Percentiles rank a stretch among this genome's conserved stretches.
These are phyloP conservation scores for Suillus plorans DNA, from an alignment of 768 basidiomycete genomes.

Conservation along the genomic window DNA sequence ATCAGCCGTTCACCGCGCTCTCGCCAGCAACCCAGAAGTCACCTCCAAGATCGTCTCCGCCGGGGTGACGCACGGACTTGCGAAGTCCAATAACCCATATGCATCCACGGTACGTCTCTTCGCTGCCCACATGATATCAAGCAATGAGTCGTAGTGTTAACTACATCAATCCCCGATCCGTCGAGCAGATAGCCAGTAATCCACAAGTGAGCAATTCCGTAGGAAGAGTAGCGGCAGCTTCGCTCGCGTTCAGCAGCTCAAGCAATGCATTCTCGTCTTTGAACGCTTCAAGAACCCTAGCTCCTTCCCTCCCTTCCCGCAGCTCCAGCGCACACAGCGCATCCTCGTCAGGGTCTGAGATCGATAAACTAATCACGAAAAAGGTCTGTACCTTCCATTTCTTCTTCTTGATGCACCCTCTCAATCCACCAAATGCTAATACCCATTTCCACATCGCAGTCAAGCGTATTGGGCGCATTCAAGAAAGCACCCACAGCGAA, in stretches of 20 bases:
- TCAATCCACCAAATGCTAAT: background rate
- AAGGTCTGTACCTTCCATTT: constrained; percentile 25
- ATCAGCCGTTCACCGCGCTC: constrained; percentile 45
- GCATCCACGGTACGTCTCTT: constrained; percentile 34
- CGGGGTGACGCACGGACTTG: constrained; percentile 37
- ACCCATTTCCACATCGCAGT: constrained; percentile 7
- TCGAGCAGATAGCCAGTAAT: constrained; percentile 32
- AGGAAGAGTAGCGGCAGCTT: constrained; percentile 59
- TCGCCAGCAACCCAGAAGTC: constrained; percentile 42
- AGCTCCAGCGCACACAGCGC: constrained; percentile 20
- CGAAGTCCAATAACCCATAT: constrained; percentile 36
- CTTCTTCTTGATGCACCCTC: constrained; percentile 25
- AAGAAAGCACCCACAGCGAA: constrained; percentile 38
- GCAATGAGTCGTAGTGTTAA: background rate
- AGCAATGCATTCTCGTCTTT: background rate
- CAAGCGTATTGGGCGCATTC: constrained; percentile 22
- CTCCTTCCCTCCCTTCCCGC: constrained; percentile 17
- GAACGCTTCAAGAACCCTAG: background rate
- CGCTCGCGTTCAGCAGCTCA: constrained; percentile 38
- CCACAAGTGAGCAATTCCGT: constrained; percentile 41
- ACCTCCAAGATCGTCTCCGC: constrained; percentile 41
- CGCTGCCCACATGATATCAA: background rate
- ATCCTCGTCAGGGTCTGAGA: constrained; percentile 20
- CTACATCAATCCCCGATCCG: background rate
- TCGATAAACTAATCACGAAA: constrained; percentile 28